Base-by-base conservation (phyloP, 2,329 filamentous ascomycete species). In the Hirsutella minnesotensis region DNA sequence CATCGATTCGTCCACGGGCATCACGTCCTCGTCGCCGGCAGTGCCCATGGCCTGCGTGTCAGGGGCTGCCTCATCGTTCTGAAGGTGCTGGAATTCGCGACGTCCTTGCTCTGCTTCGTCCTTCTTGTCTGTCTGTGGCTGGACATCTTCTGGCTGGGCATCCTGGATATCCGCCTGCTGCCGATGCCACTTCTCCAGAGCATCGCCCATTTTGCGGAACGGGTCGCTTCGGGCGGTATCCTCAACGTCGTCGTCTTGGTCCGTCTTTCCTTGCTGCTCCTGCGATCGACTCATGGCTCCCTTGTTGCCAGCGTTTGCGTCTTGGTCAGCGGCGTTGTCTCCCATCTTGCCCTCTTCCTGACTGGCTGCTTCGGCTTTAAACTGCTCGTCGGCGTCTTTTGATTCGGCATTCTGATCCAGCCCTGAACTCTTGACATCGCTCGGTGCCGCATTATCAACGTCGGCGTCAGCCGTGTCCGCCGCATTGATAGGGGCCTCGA, bases 201-300 rank as follows among this genome's bases (percentile, higher is more conserved):
- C 83, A 65, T 98, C 88, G 19, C 92, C 92, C 24, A 98, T 76
- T 56, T 95, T 94, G 66, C 92, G 92, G 72, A 95, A 95, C 1
- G 88, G 85, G 51, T 92, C 79, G 38, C 70, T 63, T 33, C 62
- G 64, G 42, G 66, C 61, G 8, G 63, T 62, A 42, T 72, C 65
- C 36, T 66, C 59, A 10, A 68, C 64, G 42, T 75, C 68, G 33
- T 63, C 58, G 22, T 66, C 57, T 38, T 62, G 53, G 5, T 70
- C 64, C n/a, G 65, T 60, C 30, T 65, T 59, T n/a, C 72, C 66
- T n/a, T 65, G 59, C 4, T 66, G 61, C 33, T 75, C 67, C 42
- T 72, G 68, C 10, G 66, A 62, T 33, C 65, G 63, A 2, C 73
- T 71, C 16, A 69, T 61, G 8, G 63, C 67, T 12, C 79, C 81